These are phyloP conservation scores for Globisporangium takayamanum DNA, from an alignment of 352 stramenopile species.

Conservation along the genomic window DNA sequence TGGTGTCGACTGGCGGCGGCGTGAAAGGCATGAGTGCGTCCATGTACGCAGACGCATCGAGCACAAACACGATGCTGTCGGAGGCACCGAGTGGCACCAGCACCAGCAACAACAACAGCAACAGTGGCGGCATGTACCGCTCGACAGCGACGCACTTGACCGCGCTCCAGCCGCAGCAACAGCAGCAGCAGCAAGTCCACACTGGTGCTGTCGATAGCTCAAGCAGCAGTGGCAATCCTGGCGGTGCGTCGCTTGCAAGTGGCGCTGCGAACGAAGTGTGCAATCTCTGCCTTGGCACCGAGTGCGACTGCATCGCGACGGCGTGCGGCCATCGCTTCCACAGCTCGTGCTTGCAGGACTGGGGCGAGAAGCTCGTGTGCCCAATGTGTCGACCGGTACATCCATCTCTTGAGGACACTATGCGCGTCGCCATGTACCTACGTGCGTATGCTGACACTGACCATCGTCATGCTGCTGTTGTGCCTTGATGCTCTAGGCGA, in stretches of 20 bases:
- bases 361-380: conserved; percentile 49
- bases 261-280: conserved; percentile 21
- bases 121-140: conserved; percentile 2
- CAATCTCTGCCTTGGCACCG: conserved; percentile 33
- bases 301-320: conserved; percentile 44
- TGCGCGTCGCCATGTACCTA: conserved; percentile 1
- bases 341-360: conserved; percentile 51
- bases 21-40: background rate
- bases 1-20: background rate
- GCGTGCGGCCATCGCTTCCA: conserved; percentile 72
- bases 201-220: no score
- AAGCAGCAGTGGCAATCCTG: background rate
- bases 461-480: background rate
- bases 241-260: background rate
- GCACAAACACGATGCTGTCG: background rate
- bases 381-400: conserved; percentile 43
- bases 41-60: conserved; percentile 9
- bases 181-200: no score
- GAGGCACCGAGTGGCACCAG: conserved; percentile 1
- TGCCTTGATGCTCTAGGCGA: background rate
- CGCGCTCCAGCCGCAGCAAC: background rate
- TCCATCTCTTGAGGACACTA: background rate
- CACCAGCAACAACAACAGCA: background rate
- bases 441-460: conserved; percentile 5
- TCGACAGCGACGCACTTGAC: background rate